Evolutionary conservation across 768 basidiomycete genomes (phyloP).

Genomic region (Russula foetens): DNA sequence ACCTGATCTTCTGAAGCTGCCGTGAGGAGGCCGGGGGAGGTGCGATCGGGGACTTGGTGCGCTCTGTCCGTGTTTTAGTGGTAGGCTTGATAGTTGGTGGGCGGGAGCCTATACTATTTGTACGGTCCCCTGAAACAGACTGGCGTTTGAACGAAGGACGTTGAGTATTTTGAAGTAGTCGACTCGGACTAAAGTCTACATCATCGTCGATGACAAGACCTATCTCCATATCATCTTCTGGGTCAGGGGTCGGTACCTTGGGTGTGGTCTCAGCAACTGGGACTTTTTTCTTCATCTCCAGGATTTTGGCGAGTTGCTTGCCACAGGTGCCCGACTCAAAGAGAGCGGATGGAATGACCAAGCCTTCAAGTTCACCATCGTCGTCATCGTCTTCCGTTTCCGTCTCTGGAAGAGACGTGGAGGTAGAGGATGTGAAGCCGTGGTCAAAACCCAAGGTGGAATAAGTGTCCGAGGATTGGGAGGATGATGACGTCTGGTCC

Average conservation of each 20-base stretch:
- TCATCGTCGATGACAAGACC: slow-evolving; percentile 82
- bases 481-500: slow-evolving; percentile 66
- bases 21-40: slow-evolving; percentile 63
- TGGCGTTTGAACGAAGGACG: slow-evolving; percentile 32
- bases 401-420: slow-evolving; percentile 58
- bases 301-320: slow-evolving; percentile 40
- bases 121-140: slow-evolving; percentile 36
- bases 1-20: slow-evolving; percentile 58
- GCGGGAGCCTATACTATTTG: slow-evolving; percentile 49
- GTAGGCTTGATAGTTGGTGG: slow-evolving; percentile 48
- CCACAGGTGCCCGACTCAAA: slow-evolving; percentile 65
- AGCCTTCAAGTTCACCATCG: slow-evolving; percentile 68
- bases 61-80: slow-evolving; percentile 51
- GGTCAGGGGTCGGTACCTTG: slow-evolving; percentile 51
- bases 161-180: slow-evolving; percentile 47
- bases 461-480: slow-evolving; percentile 83
- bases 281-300: slow-evolving; percentile 46
- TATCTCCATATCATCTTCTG: slow-evolving; percentile 79
- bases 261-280: slow-evolving; percentile 47
- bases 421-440: slow-evolving; percentile 63
- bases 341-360: slow-evolving; percentile 66
- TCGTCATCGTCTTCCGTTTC: slow-evolving; percentile 58
- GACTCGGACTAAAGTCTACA: slow-evolving; percentile 72
- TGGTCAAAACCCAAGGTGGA: slow-evolving; percentile 72
- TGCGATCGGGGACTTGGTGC: slow-evolving; percentile 64